phyloP scores from a whole-genome alignment of 345 rosid species.

The Clarkia xantiana region DNA sequence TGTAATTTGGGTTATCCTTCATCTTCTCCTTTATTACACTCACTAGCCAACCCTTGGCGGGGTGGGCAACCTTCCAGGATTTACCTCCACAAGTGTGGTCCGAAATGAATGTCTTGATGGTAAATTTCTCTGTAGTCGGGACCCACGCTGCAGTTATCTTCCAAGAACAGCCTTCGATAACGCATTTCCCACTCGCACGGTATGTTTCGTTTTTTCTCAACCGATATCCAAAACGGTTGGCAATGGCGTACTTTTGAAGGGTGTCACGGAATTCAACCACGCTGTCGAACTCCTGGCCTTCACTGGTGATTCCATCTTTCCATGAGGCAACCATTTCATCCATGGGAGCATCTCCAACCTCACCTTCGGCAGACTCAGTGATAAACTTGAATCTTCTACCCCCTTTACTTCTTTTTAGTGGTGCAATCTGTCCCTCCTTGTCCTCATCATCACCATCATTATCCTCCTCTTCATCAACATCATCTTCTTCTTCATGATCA shows the following conservation, averaged over 20 bases:
- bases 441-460: slow-evolving; percentile 18
- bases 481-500: slow-evolving; percentile 12
- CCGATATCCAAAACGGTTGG: slow-evolving; percentile 62
- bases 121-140: slow-evolving; percentile 44
- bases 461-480: slow-evolving; percentile 19
- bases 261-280: slow-evolving; percentile 78
- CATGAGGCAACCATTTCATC: slow-evolving; percentile 51
- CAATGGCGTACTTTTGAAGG: slow-evolving; percentile 71
- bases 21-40: slow-evolving; percentile 63
- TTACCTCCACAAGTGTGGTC: slow-evolving; percentile 65
- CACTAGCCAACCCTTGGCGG: slow-evolving; percentile 76
- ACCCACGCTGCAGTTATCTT: slow-evolving; percentile 74
- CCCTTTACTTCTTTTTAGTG: slow-evolving; percentile 11
- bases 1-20: slow-evolving; percentile 60
- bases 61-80: slow-evolving; percentile 73
- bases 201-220: slow-evolving; percentile 67
- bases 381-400: slow-evolving; percentile 13
- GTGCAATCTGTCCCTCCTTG: slow-evolving; percentile 16
- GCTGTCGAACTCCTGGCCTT: slow-evolving; percentile 72
- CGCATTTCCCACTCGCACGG: slow-evolving; percentile 67
- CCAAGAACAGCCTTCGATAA: slow-evolving; percentile 59
- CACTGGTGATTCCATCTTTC: slow-evolving; percentile 71
- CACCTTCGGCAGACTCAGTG: slow-evolving; percentile 17
- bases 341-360: slow-evolving; percentile 13
- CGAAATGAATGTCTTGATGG: slow-evolving; percentile 43